These are phyloP conservation scores for Rhizophlyctis rosea DNA, from an alignment of 192 early-diverging fungal genomes.

Conservation along the genomic window DNA sequence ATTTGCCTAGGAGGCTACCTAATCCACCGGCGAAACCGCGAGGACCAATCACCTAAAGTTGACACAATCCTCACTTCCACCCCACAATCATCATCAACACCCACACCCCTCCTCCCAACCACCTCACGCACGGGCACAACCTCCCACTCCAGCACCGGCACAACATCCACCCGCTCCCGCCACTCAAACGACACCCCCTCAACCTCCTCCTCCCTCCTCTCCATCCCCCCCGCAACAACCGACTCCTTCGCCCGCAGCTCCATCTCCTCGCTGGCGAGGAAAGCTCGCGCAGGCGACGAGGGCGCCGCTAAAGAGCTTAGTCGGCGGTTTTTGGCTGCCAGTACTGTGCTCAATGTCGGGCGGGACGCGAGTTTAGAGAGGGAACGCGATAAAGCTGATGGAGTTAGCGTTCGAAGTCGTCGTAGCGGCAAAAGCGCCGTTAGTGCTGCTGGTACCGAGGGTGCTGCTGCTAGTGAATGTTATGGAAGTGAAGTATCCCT, in stretches of 20 bases:
- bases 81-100: not conserved
- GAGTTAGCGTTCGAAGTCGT: too few species aligned
- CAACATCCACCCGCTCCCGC: not conserved
- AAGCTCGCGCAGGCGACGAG: not conserved
- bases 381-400: too few species aligned
- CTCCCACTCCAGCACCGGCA: not conserved
- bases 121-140: not conserved
- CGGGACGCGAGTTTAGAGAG: too few species aligned
- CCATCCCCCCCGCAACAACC: not conserved
- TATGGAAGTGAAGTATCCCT: too few species aligned
- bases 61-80: not conserved
- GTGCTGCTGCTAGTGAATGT: too few species aligned
- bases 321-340: not conserved
- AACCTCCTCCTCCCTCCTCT: not conserved
- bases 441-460: too few species aligned
- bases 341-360: too few species aligned
- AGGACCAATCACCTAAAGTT: not conserved
- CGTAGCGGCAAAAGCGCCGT: too few species aligned
- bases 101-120: not conserved
- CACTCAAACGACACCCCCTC: not conserved
- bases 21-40: too few species aligned
- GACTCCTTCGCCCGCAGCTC: not conserved
- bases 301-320: not conserved
- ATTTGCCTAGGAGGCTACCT: too few species aligned
- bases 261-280: not conserved